Percentiles rank a stretch among this genome's conserved stretches.
phyloP scores from a whole-genome alignment of 176 grass and related monocot species.

The Hordeum marinum region DNA sequence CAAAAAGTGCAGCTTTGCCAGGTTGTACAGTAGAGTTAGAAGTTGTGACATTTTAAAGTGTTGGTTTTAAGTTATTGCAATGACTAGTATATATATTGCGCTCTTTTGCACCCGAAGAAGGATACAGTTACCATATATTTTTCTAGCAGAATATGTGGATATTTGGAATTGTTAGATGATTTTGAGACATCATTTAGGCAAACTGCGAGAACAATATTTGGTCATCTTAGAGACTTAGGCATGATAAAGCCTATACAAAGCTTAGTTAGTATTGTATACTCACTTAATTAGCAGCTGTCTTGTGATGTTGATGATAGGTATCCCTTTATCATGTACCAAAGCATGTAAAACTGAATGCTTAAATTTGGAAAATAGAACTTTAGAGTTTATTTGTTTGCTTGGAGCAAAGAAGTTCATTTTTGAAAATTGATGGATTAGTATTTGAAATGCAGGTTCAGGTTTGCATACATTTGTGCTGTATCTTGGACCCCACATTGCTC shows the following conservation, averaged over 20 bases:
- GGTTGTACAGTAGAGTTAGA: background rate
- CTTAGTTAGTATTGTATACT: background rate
- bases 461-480: slow-evolving; percentile 98
- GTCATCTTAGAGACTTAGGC: background rate
- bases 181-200: background rate
- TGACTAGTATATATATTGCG: background rate
- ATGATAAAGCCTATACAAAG: background rate
- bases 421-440: background rate
- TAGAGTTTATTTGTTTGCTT: background rate
- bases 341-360: background rate
- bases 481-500: slow-evolving; percentile 91
- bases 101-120: background rate
- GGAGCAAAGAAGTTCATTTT: background rate
- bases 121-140: background rate
- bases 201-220: slow-evolving; percentile 1
- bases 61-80: background rate
- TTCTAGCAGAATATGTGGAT: background rate
- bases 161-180: slow-evolving; percentile 1
- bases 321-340: background rate
- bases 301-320: background rate
- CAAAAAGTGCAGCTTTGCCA: background rate
- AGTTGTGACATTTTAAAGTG: background rate
- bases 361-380: background rate
- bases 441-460: slow-evolving; percentile 71
- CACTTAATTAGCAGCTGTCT: background rate